Evolutionary conservation across 345 rosid species (phyloP), one percentile per base, ranked within the genome.

Genomic region (Syzygium grande): DNA sequence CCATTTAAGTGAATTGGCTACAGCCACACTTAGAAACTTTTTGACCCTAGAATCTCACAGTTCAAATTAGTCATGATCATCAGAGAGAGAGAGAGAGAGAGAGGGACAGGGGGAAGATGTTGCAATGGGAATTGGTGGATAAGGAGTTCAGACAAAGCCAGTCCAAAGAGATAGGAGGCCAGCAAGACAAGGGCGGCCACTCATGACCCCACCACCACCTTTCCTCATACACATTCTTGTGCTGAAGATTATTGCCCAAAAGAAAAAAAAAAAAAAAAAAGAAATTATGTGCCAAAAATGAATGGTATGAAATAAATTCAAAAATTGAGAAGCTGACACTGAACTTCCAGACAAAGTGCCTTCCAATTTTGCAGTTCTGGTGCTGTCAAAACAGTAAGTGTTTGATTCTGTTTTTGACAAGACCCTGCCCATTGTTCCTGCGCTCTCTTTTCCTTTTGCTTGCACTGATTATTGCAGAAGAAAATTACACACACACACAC

Each of bases 181-280:
- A 87, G 53, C 52, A 87, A 79, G 84, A 68, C 87, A 86, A 86
- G 87, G 85, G 85, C 88, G 63, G 88, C 51, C 59, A 52, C 54
- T 63, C 19, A 19, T 52, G 52, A 22, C 59, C 87, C 78, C 51
- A 25, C 58, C 52, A 51, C 27, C 61, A 63, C 52, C 41, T 65
- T 14, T 5, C 46, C 49, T 19, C 25, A 2, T 38, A 1, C 80
- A 34, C 21, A 38, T 73, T 73, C 34, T 73, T 38, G 21, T 38
- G 80, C 46, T 19, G 2, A 73, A 68, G 38, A 34, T 38, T 19
- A 73, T 34, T 73, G 49, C 49, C 49, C 49, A 38, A 34, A 2
- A 6, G 6, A 2, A 16, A 30, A 15, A 65, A 30, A 4, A 16
- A 16, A 29, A 68, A 19, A 34, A 3, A 3, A 68, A 19, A 34